A percentile compares a stretch with the other conserved stretches of the same genome.
phyloP scores from a whole-genome alignment of 2,329 filamentous ascomycete genomes.

The Pyrenochaeta sp. region DNA sequence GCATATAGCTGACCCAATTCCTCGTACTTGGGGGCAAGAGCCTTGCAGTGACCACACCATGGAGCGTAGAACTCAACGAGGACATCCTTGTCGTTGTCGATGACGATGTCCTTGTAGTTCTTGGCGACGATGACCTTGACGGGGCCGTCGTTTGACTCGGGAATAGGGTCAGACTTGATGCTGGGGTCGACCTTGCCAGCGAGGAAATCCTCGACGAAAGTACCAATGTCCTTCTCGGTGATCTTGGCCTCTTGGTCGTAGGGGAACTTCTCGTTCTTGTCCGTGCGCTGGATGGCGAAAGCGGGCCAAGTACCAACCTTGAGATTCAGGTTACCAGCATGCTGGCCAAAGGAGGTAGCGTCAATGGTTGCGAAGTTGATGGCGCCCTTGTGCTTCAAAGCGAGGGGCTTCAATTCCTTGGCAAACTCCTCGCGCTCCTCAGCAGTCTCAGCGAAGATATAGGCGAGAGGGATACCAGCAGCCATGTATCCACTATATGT shows the following conservation, averaged over 20 bases:
- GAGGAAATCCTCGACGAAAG: conserved; percentile 86
- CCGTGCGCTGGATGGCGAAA: conserved; percentile 95
- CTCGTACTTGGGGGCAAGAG: conserved; percentile 73
- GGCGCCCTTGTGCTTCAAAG: conserved; percentile 89
- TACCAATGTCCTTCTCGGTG: conserved; percentile 73
- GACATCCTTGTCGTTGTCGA: conserved; percentile 96
- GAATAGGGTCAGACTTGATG: conserved; percentile 98
- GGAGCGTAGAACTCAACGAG: conserved; percentile 98
- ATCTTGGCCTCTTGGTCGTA: conserved; percentile 86
- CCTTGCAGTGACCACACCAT: conserved; percentile 76
- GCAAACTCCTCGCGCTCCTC: conserved; percentile 87
- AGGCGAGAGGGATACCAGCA: conserved; percentile 88
- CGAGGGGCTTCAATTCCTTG: conserved; percentile 81
- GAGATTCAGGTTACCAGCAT: conserved; percentile 96
- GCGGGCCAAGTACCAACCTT: conserved; percentile 94
- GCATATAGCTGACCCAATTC: conserved; percentile 67
- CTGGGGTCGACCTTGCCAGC: conserved; percentile 91
- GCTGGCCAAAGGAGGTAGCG: conserved; percentile 90
- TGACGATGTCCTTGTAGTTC: conserved; percentile 89
- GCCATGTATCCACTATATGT: conserved; percentile 97
- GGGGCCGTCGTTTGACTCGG: conserved; percentile 89
- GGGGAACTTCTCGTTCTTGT: conserved; percentile 97
- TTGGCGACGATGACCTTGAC: conserved; percentile 91
- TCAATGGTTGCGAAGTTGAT: conserved; percentile 99
- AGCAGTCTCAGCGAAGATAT: conserved; percentile 92